Percentiles rank a stretch among this genome's conserved stretches.
Conservation (phyloP, 2,329 filamentous ascomycete genomes). For the Daldinia eschscholtzii region DNA sequence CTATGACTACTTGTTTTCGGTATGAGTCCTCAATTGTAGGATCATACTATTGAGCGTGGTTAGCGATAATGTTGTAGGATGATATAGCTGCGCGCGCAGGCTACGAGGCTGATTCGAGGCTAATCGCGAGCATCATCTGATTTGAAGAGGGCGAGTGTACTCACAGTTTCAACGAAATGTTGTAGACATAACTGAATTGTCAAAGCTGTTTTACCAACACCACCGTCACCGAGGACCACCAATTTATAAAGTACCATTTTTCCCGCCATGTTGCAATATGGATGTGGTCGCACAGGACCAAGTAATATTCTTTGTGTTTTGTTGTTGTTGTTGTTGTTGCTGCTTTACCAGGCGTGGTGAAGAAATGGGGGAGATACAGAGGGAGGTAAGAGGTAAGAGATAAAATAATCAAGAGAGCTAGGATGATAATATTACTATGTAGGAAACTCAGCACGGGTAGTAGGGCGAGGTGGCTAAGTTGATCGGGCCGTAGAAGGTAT, state of each 20-base stretch:
- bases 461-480: slow-evolving; percentile 43
- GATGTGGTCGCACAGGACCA: slow-evolving; percentile 49
- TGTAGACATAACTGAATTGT: slow-evolving; percentile 98
- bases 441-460: slow-evolving; percentile 34
- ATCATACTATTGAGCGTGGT: slow-evolving; percentile 72
- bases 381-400: slow-evolving; percentile 28
- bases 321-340: neutral
- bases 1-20: slow-evolving; percentile 91
- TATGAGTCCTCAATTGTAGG: slow-evolving; percentile 91
- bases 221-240: slow-evolving; percentile 94
- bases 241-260: slow-evolving; percentile 97
- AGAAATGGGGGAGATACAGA: slow-evolving; percentile 16
- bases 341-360: slow-evolving; percentile 14
- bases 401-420: slow-evolving; percentile 18
- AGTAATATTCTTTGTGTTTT: slow-evolving; percentile 20
- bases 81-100: slow-evolving; percentile 21
- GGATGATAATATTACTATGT: slow-evolving; percentile 6
- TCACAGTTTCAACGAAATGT: slow-evolving; percentile 94
- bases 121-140: neutral
- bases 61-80: slow-evolving; percentile 28
- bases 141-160: slow-evolving; percentile 49
- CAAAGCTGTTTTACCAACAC: slow-evolving; percentile 92
- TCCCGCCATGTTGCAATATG: slow-evolving; percentile 75
- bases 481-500: slow-evolving; percentile 41
- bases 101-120: neutral